Conservation (phyloP, 2,329 filamentous ascomycete genomes). For the Alternaria solani region DNA sequence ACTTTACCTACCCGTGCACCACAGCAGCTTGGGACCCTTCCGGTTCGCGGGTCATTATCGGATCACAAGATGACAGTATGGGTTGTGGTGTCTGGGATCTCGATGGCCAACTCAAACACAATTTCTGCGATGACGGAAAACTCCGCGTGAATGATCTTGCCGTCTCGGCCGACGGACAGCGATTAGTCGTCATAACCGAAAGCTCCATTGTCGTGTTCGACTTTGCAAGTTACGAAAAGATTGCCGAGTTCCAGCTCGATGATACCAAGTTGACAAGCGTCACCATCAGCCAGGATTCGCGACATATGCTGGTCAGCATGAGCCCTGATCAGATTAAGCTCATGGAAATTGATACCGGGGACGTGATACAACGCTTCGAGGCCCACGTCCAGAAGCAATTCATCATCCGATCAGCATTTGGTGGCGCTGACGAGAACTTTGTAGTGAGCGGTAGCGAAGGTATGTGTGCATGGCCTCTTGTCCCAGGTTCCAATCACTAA, state of each 20-base stretch:
- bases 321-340: constrained; percentile 78
- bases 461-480: constrained; percentile 51
- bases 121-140: constrained; percentile 67
- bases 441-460: constrained; percentile 92
- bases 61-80: constrained; percentile 50
- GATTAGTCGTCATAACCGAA: constrained; percentile 79
- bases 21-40: constrained; percentile 89
- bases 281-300: constrained; percentile 81
- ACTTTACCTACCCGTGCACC: constrained; percentile 84
- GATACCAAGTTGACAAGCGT: constrained; percentile 78
- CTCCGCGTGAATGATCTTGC: constrained; percentile 85
- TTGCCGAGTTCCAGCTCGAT: constrained; percentile 76
- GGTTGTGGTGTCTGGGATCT: constrained; percentile 66
- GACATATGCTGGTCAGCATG: constrained; percentile 82
- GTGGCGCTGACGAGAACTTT: constrained; percentile 90
- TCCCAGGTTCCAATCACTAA: constrained; percentile 1
- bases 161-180: constrained; percentile 80
- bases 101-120: constrained; percentile 65
- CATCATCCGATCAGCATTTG: constrained; percentile 84
- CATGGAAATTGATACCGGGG: constrained; percentile 76
- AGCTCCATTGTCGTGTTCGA: constrained; percentile 83
- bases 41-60: constrained; percentile 78
- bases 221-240: constrained; percentile 73
- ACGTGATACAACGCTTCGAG: constrained; percentile 75
- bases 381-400: constrained; percentile 79